Conservation (phyloP, 805 yeast genomes). For the Gaillardinia entomophila region DNA sequence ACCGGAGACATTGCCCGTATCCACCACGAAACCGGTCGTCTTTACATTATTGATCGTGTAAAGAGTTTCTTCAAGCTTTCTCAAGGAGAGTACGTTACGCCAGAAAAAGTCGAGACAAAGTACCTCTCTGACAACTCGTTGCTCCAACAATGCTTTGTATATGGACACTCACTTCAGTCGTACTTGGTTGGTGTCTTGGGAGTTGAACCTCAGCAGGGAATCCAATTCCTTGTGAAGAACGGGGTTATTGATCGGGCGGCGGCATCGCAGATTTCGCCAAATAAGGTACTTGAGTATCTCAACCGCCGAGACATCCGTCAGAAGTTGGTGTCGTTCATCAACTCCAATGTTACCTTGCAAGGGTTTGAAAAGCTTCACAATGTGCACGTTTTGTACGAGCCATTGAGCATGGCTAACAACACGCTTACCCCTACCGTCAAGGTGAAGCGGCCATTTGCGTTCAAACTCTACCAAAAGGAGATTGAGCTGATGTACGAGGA, state of each 20-base stretch:
- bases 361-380: conserved; percentile 22
- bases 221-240: conserved; percentile 9
- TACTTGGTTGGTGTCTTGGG: conserved; percentile 19
- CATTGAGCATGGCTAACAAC: conserved; percentile 18
- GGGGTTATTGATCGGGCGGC: conserved; percentile 5
- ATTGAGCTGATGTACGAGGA: conserved; percentile 39
- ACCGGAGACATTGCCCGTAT: conserved; percentile 20
- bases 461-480: conserved; percentile 33
- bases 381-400: conserved; percentile 19
- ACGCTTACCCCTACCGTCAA: conserved; percentile 22
- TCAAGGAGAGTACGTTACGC: conserved; percentile 14
- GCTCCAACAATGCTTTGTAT: conserved; percentile 23
- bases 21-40: conserved; percentile 5
- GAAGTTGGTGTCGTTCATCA: conserved; percentile 7
- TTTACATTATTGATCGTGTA: conserved; percentile 10
- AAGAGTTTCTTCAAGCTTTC: conserved; percentile 15
- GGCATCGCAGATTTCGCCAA: conserved; percentile 11
- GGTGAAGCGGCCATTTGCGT: conserved; percentile 46
- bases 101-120: conserved; percentile 11
- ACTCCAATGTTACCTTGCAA: conserved; percentile 5
- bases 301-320: conserved; percentile 10
- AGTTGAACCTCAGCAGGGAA: conserved; percentile 12
- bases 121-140: conserved; percentile 10
- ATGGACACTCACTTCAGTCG: conserved; percentile 26
- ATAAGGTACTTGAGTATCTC: conserved; percentile 8